Conservation (phyloP, 441 rosid species). For the Eutrema salsugineum region DNA sequence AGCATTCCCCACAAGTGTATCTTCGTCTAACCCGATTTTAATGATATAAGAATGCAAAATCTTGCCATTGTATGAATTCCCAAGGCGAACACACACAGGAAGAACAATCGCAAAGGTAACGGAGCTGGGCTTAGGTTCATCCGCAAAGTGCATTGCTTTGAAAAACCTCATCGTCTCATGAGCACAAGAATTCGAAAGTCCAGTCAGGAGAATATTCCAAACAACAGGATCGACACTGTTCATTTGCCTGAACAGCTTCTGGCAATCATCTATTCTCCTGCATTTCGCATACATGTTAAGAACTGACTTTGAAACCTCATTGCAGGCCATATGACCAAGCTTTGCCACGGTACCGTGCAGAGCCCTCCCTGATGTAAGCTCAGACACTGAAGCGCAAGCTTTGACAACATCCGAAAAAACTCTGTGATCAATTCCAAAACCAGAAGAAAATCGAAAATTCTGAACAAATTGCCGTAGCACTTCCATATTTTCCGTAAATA, state of each 20-base stretch:
- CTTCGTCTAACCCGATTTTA: slow-evolving; percentile 57
- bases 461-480: slow-evolving; percentile 37
- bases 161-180: slow-evolving; percentile 50
- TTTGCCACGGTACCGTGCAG: slow-evolving; percentile 47
- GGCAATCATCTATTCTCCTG: slow-evolving; percentile 52
- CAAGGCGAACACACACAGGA: slow-evolving; percentile 65
- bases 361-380: slow-evolving; percentile 45
- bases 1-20: slow-evolving; percentile 75
- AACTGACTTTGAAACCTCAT: slow-evolving; percentile 56
- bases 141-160: slow-evolving; percentile 39
- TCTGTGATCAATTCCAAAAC: slow-evolving; percentile 39
- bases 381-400: slow-evolving; percentile 52
- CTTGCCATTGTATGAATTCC: slow-evolving; percentile 48
- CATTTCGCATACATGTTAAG: slow-evolving; percentile 86
- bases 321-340: slow-evolving; percentile 55
- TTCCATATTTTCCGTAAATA: slow-evolving; percentile 27
- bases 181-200: slow-evolving; percentile 47
- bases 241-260: slow-evolving; percentile 52
- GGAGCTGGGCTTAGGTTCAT: slow-evolving; percentile 48
- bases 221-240: slow-evolving; percentile 53
- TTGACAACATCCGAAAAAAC: slow-evolving; percentile 54
- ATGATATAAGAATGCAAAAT: slow-evolving; percentile 47
- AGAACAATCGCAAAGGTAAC: slow-evolving; percentile 65
- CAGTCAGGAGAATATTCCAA: slow-evolving; percentile 80
- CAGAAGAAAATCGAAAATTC: slow-evolving; percentile 28